Evolutionary conservation across 371 early-diverging fungal genomes (phyloP), one percentile per base, ranked within the genome.

Genomic region (Dichotomocladium elegans): DNA sequence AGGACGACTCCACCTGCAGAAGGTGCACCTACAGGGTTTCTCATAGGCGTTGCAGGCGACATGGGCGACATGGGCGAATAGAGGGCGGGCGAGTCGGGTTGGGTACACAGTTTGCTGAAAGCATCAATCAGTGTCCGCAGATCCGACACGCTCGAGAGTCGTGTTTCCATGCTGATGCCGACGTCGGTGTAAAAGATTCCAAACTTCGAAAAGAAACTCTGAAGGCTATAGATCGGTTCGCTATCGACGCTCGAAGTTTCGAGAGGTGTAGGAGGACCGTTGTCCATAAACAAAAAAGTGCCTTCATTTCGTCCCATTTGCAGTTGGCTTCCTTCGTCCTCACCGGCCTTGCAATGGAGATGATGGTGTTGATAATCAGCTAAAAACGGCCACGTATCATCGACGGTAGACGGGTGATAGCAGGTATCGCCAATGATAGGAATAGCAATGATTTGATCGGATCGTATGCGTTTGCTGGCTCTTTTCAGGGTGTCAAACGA

Each of bases 161-260:
- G 50, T 22, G 67, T 58, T 51, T 62, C 62, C 62, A 67, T 63
- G 9, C 60, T 55, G 35, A 67, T 45, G 26, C 67, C 67, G 26
- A 47, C 15, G 11, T 62, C 63, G 24, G 67, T 67, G 35, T 67
- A 67, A 3, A 63, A 62, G 8, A 67, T 34, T 11, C 51, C 50
- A 14, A 67, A 62, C 37, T 52, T 62, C 21, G 63, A 60, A 4
- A 67, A 56, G 0, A 48, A 21, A 33, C 21, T 48, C 19, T 22
- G 31, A 37, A n/a, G 4, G 35, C 3, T 34, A 37, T 22, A 25
- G 49, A 7, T 33, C n/a, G 49, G 33, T n/a, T 35, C 34, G 21
- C 34, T 33, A 19, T 48, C 49, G 9, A 48, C 34, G 11, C 49
- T 48, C 6, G 49, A 48, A 6, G 49, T 48, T 25, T 48, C 49